Percentiles rank a stretch among this genome's conserved stretches.
Evolutionary conservation across 2,329 filamentous ascomycete species (phyloP).

Genomic region (Aureobasidium namibiae): DNA sequence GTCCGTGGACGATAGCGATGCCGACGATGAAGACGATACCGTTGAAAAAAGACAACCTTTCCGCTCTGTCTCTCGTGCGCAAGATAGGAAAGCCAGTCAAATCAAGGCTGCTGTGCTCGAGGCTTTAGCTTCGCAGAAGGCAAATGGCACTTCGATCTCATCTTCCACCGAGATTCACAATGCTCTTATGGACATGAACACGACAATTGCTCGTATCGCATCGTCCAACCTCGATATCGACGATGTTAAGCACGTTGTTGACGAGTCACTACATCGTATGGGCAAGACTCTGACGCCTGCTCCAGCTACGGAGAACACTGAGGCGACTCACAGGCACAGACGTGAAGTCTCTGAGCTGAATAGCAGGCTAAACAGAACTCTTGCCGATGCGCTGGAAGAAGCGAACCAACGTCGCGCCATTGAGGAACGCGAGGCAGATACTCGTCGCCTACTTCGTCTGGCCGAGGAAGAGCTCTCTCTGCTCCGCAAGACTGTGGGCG

Average conservation of each 20-base stretch:
- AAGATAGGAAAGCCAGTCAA: slow-evolving; percentile 74
- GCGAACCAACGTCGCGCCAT: slow-evolving; percentile 33
- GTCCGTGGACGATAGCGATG: slow-evolving; percentile 69
- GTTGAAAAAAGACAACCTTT: slow-evolving; percentile 56
- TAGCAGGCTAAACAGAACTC: slow-evolving; percentile 25
- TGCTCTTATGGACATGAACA: slow-evolving; percentile 40
- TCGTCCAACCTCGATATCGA: slow-evolving; percentile 38
- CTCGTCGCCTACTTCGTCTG: slow-evolving; percentile 36
- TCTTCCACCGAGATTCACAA: slow-evolving; percentile 34
- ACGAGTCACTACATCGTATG: slow-evolving; percentile 26
- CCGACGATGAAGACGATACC: slow-evolving; percentile 59
- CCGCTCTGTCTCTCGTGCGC: slow-evolving; percentile 67
- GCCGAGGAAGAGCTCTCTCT: slow-evolving; percentile 42
- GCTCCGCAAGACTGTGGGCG: slow-evolving; percentile 33
- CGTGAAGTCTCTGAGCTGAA: slow-evolving; percentile 24
- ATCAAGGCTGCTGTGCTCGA: slow-evolving; percentile 55
- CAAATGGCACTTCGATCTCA: background rate
- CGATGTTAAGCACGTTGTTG: slow-evolving; percentile 31
- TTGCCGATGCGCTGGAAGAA: slow-evolving; percentile 31
- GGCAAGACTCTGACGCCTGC: slow-evolving; percentile 21
- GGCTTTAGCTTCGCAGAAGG: slow-evolving; percentile 46
- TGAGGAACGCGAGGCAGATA: slow-evolving; percentile 38
- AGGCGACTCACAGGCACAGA: slow-evolving; percentile 20
- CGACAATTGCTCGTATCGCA: slow-evolving; percentile 38
- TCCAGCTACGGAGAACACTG: slow-evolving; percentile 22